Conservation (phyloP, 768 basidiomycete species). For the Phanerochaete sordida region DNA sequence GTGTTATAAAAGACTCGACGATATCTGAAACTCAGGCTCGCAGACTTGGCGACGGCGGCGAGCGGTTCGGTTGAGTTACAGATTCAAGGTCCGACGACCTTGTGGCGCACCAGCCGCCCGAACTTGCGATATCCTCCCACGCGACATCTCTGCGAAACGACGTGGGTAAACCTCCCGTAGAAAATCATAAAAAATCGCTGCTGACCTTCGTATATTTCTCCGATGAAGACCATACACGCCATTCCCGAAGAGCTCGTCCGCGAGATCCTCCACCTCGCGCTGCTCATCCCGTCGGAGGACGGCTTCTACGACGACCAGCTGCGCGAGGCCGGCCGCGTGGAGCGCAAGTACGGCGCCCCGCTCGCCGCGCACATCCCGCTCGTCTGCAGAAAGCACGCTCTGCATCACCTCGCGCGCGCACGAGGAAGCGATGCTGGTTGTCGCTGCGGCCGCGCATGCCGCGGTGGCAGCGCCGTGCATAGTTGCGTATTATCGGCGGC, state of each 20-base stretch:
- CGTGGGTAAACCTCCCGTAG: too few species aligned
- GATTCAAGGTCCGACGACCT: neutral
- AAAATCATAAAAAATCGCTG: too few species aligned
- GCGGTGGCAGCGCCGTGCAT: too few species aligned
- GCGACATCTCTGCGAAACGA: too few species aligned
- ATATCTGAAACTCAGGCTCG: too few species aligned
- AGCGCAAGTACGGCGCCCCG: neutral
- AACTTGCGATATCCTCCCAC: neutral
- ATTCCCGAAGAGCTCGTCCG: neutral
- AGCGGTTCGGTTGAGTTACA: neutral
- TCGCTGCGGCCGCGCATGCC: too few species aligned
- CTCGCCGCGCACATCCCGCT: too few species aligned
- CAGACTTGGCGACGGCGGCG: neutral
- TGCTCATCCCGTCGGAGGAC: neutral
- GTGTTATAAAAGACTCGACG: too few species aligned
- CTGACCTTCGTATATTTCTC: too few species aligned
- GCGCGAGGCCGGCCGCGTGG: neutral
- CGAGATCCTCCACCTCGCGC: neutral
- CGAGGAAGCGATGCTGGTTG: too few species aligned
- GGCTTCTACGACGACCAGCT: too few species aligned
- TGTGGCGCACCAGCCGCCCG: neutral
- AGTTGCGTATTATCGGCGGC: too few species aligned
- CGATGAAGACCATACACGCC: neutral
- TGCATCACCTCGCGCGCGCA: neutral
- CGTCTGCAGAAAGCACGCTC: neutral